Evolutionary conservation across 2,329 filamentous ascomycete genomes (phyloP), one percentile per base, ranked within the genome.

Genomic region (Alternaria alternata): DNA sequence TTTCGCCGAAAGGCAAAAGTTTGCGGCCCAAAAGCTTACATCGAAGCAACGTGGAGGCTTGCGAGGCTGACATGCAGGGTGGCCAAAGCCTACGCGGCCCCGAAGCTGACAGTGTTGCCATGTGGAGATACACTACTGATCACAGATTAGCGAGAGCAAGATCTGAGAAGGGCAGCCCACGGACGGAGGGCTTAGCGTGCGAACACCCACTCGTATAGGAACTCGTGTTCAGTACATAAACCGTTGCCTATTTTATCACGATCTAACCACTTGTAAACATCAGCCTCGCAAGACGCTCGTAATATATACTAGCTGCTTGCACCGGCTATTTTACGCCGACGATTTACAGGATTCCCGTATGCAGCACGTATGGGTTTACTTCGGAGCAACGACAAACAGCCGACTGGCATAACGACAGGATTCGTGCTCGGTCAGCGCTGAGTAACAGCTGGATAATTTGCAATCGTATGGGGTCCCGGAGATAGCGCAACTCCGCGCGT

Each of bases 131-230:
- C 18, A 57, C 53, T 51, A 60, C 41, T 49, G 38, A 59, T 57
- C 57, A 41, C 41, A 64, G 64, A 65, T 66, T 66, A 57, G 56
- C 62, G 64, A 66, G 61, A 44, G 53, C 47, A 38, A 55, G 62
- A 63, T 64, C 62, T 60, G 51, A 28, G 43, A 28, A 51, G 42
- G 49, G 38, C 26, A 47, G 28, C 42, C 44, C 41, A 39, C 49
- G 38, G 46, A 38, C 20, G 38, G 26, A 51, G 30, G 48, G 53
- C 28, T 43, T 34, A 30, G 53, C 46, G 51, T 49, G 46, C 46
- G 42, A 39, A 26, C 47, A 36, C 36, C 48, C 26, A 18, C 28
- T 30, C 28, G 18, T 55, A 20, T 44, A 47, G n/a, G 28, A 38
- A 43, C 32, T 22, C 36, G 46, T 38, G 42, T 53, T 39, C 12